Base-by-base conservation (phyloP, 768 basidiomycete species). In the Russula sp. region DNA sequence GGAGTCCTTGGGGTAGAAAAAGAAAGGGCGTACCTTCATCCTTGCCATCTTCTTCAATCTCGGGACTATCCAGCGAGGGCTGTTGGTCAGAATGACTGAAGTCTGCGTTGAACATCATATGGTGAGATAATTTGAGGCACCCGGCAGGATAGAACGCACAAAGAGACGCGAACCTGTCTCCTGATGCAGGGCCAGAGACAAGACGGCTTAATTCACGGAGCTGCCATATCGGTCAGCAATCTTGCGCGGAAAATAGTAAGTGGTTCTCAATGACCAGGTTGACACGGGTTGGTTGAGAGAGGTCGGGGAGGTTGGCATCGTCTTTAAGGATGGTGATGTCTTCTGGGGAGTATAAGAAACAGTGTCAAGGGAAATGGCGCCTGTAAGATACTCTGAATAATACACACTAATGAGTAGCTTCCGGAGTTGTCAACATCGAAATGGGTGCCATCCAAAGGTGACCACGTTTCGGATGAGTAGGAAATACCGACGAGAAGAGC, bases 21-120 rank as follows among this genome's bases (percentile, higher is more conserved):
- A 10, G 9, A 13, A 39, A 10, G 25, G 22, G 14, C 66, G n/a
- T 45, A 67, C 69, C 62, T 58, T 70, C 70, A n/a, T 70, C 69
- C 10, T 55, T 38, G 5, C 66, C 69, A n/a, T 71, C 70, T 9
- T 66, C 66, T 52, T 70, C 67, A 8, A 13, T 55, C 16, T 48
- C 25, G 2, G 41, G 38, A 3, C 58, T 43, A 45, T 61, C 64
- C 10, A 8, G 4, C 39, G 64, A 52, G 0, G 49, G 11, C 20
- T 64, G 56, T 41, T 70, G 70, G n/a, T 65, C 67, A 1, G 68
- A 67, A 32, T 71, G 69, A 1, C 70, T 69, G 4, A 67, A 66
- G 29, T 64, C 70, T 71, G 34, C 9, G 41, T 25, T 11, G n/a
- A 41, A 48, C 2, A 1, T 10, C 7, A 32, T 16, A 18, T 7